Evolutionary conservation across 2,329 filamentous ascomycete genomes (phyloP).

Genomic region (Grosmannia serpens): DNA sequence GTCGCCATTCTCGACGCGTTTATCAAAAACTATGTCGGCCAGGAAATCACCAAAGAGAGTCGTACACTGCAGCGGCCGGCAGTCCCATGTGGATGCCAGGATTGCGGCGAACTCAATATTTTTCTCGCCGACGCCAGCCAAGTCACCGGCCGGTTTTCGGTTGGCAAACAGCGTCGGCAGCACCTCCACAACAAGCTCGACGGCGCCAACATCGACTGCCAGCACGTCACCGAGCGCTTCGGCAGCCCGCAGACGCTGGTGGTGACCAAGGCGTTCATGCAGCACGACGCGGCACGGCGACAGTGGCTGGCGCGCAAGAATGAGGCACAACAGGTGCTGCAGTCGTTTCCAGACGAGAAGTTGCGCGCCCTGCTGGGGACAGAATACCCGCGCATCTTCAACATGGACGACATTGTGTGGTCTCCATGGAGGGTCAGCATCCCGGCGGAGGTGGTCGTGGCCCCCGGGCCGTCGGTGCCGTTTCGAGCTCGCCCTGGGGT

Average conservation of each 20-base stretch:
- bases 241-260: constrained; percentile 1
- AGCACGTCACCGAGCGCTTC: not conserved
- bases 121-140: not conserved
- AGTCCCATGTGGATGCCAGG: not conserved
- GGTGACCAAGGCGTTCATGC: not conserved
- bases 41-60: not conserved
- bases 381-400: not conserved
- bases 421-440: not conserved
- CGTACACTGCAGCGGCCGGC: not conserved
- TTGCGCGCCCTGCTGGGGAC: not conserved
- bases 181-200: not conserved
- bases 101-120: not conserved
- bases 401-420: not conserved
- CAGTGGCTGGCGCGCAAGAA: not conserved
- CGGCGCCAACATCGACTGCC: not conserved
- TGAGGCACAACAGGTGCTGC: not conserved
- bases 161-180: not conserved
- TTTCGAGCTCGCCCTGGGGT: not conserved
- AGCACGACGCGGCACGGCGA: not conserved
- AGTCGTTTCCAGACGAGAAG: not conserved
- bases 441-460: not conserved
- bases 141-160: not conserved
- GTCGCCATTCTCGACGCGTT: not conserved
- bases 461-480: not conserved
- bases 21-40: not conserved